Evolutionary conservation across 352 stramenopile species (phyloP).

Genomic region (Peronospora farinosa): DNA sequence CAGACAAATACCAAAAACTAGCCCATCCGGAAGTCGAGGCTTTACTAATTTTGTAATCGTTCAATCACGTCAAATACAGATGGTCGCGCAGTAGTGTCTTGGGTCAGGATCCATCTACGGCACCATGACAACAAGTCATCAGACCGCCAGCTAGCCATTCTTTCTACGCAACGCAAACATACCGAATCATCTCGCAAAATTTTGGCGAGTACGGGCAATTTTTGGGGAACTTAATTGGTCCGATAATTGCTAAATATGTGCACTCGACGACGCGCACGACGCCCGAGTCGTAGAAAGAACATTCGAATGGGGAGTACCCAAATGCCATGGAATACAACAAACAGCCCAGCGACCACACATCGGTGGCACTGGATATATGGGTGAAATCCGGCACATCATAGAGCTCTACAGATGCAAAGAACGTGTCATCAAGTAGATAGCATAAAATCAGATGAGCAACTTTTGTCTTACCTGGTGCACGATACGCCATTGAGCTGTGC

Average conservation of each 20-base stretch:
- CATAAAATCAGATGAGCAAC: too few species aligned
- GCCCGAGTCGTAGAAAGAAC: constrained; percentile 66
- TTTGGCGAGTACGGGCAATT: constrained; percentile 44
- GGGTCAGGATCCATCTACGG: constrained; percentile 61
- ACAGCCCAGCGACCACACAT: constrained; percentile 88
- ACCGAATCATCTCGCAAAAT: constrained; percentile 76
- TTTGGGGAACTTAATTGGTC: constrained; percentile 72
- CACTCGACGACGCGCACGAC: constrained; percentile 72
- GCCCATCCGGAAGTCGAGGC: background rate
- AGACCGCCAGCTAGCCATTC: background rate
- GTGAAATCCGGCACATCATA: constrained; percentile 79
- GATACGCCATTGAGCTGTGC: constrained; percentile 82
- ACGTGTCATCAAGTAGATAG: constrained; percentile 2
- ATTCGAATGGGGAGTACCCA: constrained; percentile 87
- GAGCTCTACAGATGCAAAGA: constrained; percentile 42
- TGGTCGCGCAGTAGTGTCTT: constrained; percentile 42
- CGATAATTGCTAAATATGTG: constrained; percentile 83
- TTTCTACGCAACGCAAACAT: constrained; percentile 1
- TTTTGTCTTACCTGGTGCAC: constrained; percentile 57
- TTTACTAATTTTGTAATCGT: constrained; percentile 37
- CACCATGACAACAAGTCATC: constrained; percentile 12
- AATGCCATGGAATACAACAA: constrained; percentile 86
- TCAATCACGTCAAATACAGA: constrained; percentile 68
- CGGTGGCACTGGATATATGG: constrained; percentile 64
- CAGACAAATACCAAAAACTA: too few species aligned